Conservation (phyloP, 495 filamentous ascomycete genomes). For the Polyplosphaeria fusca region DNA sequence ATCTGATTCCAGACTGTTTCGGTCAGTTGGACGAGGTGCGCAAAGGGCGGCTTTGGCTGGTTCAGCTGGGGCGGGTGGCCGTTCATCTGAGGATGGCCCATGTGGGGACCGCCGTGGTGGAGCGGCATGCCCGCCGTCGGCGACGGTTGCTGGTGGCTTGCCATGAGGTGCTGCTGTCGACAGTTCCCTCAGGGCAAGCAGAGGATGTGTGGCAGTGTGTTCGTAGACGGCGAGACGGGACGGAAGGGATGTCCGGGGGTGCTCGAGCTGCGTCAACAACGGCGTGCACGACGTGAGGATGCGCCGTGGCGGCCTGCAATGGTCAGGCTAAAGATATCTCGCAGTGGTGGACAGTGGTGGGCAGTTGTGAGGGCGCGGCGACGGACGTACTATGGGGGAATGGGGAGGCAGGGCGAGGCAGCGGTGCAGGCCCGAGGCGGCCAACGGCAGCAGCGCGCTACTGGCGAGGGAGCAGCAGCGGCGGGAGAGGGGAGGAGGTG, state of each 20-base stretch:
- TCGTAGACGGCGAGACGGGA: background rate
- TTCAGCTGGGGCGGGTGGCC: conserved; percentile 45
- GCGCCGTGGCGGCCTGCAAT: background rate
- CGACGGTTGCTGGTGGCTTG: conserved; percentile 37
- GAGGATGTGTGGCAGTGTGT: background rate
- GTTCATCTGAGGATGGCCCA: conserved; percentile 33
- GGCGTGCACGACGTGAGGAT: background rate
- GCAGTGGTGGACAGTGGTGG: background rate
- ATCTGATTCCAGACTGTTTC: conserved; percentile 93
- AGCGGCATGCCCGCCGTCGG: conserved; percentile 34
- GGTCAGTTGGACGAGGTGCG: conserved; percentile 64
- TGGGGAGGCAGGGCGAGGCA: background rate
- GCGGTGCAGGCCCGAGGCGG: background rate
- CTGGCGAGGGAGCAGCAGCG: background rate
- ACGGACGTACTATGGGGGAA: background rate
- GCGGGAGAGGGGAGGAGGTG: background rate
- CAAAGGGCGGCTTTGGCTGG: conserved; percentile 54
- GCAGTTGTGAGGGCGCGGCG: background rate
- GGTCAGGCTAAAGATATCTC: background rate
- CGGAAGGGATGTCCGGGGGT: background rate
- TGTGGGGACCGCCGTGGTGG: conserved; percentile 33
- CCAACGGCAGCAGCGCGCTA: background rate
- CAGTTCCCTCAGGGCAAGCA: background rate
- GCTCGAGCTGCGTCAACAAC: too few relatives aligned
- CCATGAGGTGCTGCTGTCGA: conserved; percentile 12